Base-by-base conservation (phyloP, 371 early-diverging fungal species). In the Syncephalastrum monosporum region DNA sequence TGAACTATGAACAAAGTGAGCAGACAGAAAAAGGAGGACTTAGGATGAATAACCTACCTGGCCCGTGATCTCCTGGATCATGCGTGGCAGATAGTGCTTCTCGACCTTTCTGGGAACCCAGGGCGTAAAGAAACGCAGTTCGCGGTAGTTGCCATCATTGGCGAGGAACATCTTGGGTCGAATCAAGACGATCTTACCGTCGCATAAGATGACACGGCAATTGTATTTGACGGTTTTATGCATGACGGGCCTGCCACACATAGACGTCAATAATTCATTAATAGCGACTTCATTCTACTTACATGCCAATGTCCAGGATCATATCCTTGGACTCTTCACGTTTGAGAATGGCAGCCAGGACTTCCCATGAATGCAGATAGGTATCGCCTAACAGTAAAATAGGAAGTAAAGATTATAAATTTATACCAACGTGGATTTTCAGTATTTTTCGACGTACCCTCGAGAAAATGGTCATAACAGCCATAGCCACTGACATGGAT, bases 121-220 rank as follows among this genome's bases (percentile, higher is more conserved):
- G 5, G 94, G 84, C 1, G 92, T 85, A 69, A 99, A 99, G 88
- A 94, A 98, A 25, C 98, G 81, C 77, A 88, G 43, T 69, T 99
- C 99, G 15, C 98, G 88, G 74, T 98, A 98, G 67, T 97, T 97
- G 24, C 98, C 98, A 69, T 97, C 97, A 64, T 96, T 96, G 15
- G 98, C 98, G 63, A 99, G 64, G 59, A 73, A 88, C 74, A 94
- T 77, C 70, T 99, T 99, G 15, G 99, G 99, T 0, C 99, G 90
- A 56, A 99, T 97, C 65, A 98, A 72, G 2, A 95, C 79, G 50
- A 99, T 93, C 63, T 85, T 79, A 1, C 85, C 79, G 72, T 96
- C 83, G 46, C 85, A 80, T 41, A 95, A 75, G 19, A 97, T 71
- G 12, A 98, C 81, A 10, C 96, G 88, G 74, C 98, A 98, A 75